Evolutionary conservation across 306 rosid species (phyloP), one percentile per base, ranked within the genome.

Genomic region (Parietaria judaica): DNA sequence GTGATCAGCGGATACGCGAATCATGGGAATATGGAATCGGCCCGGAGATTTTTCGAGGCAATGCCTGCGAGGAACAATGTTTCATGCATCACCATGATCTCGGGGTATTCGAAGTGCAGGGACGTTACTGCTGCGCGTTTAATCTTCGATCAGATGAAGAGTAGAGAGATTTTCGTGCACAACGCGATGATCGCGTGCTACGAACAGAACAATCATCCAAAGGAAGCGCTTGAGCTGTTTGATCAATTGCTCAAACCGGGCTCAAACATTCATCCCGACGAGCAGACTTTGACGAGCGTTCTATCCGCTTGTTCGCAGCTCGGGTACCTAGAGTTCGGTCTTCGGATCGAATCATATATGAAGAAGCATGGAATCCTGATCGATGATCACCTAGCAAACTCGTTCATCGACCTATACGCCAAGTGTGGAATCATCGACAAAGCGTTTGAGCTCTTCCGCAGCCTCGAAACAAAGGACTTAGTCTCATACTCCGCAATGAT

Each of bases 401-500:
- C 91, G 51, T 76, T 83, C 38, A 71, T 89, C 37, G 96, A 89
- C 72, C 63, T 85, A 62, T 83, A 79, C 75, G 83, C 94, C 3
- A 88, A 89, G 64, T 81, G 81, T 46, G 95, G 96, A 73, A 76
- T 64, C 65, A 81, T 89, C 53, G 79, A 76, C 36, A 76, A 70
- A 69, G 96, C 96, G 13, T 63, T 60, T 15, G 79, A 81, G 65
- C 78, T 83, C 66, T 89, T 85, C 63, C 66, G 64, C 36, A 66
- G 74, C 47, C 74, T 89, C 66, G 62, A 74, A 76, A 72, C 72
- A 68, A 81, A 59, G 79, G 95, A 89, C 66, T 59, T 89, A 57
- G 78, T 89, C 61, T 80, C 96, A 51, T 86, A 89, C 74, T 89
- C 96, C 51, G 90, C 90, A 12, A 83, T 89, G 90, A 89, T 89